phyloP scores from a whole-genome alignment of 257 asterid genomes.

The Plantago ovata region DNA sequence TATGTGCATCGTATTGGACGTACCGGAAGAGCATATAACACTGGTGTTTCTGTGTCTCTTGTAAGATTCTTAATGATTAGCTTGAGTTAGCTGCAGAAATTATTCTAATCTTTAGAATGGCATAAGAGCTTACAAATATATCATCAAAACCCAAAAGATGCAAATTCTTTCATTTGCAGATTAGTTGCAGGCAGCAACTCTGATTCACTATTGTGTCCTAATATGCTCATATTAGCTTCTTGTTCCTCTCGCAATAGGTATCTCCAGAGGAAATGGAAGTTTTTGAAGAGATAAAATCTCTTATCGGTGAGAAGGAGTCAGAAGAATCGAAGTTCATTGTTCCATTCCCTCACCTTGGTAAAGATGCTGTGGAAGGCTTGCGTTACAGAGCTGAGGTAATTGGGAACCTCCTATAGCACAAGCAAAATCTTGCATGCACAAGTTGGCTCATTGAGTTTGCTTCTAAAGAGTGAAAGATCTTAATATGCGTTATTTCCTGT shows the following conservation, averaged over 20 bases:
- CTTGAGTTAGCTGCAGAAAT: slow-evolving; percentile 4
- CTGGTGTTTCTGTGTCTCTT: slow-evolving; percentile 95
- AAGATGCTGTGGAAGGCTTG: slow-evolving; percentile 85
- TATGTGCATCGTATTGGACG: slow-evolving; percentile 98
- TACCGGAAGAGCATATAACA: slow-evolving; percentile 89
- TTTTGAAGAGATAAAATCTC: slow-evolving; percentile 70
- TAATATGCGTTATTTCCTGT: too few relatives aligned
- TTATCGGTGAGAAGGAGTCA: slow-evolving; percentile 64
- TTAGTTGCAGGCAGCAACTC: too few relatives aligned
- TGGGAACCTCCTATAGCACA: slow-evolving; percentile 3
- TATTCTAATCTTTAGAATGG: not conserved
- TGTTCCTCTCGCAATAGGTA: slow-evolving; percentile 44
- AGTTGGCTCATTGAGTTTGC: not conserved
- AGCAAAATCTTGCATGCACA: slow-evolving; percentile 7
- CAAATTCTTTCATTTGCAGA: too few relatives aligned
- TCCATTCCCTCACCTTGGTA: slow-evolving; percentile 80
- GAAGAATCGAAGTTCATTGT: slow-evolving; percentile 69
- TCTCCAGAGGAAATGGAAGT: slow-evolving; percentile 65
- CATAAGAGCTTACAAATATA: too few relatives aligned
- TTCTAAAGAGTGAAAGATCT: too few relatives aligned
- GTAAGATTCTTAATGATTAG: slow-evolving; percentile 42
- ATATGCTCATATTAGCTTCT: slow-evolving; percentile 4
- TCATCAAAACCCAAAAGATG: too few relatives aligned
- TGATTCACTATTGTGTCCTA: not conserved
- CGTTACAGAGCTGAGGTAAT: slow-evolving; percentile 96